These are phyloP conservation scores for Polychaeton citri DNA, from an alignment of 2,329 filamentous ascomycete genomes.

Conservation along the genomic window DNA sequence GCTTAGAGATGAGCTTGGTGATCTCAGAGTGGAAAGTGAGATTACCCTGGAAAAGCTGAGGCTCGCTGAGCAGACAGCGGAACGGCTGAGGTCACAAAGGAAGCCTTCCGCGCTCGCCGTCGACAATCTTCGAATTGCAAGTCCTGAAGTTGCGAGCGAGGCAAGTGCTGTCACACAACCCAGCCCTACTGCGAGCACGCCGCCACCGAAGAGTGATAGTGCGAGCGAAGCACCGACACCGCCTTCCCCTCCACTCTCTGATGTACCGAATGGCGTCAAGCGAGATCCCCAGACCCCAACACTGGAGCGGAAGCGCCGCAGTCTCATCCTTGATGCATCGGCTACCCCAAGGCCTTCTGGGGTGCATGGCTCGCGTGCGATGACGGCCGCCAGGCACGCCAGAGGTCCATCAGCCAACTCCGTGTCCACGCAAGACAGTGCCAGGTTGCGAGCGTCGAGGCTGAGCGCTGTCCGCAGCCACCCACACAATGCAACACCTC, in stretches of 20 bases:
- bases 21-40: slow-evolving; percentile 88
- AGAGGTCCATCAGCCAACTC: slow-evolving; percentile 42
- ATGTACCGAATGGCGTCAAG: slow-evolving; percentile 51
- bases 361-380: slow-evolving; percentile 26
- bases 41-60: slow-evolving; percentile 89
- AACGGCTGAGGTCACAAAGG: slow-evolving; percentile 33
- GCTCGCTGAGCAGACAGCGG: slow-evolving; percentile 44
- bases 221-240: slow-evolving; percentile 58
- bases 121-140: slow-evolving; percentile 31
- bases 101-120: slow-evolving; percentile 37
- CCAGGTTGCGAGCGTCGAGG: slow-evolving; percentile 27
- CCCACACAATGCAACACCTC: neutral
- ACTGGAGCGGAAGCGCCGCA: slow-evolving; percentile 25
- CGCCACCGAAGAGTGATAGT: slow-evolving; percentile 56
- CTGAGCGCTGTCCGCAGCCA: slow-evolving; percentile 9
- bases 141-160: slow-evolving; percentile 30
- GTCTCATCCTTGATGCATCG: slow-evolving; percentile 38
- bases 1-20: slow-evolving; percentile 77
- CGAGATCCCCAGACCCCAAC: slow-evolving; percentile 26
- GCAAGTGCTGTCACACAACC: slow-evolving; percentile 60
- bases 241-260: slow-evolving; percentile 87
- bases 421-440: slow-evolving; percentile 13
- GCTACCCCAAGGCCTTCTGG: slow-evolving; percentile 38
- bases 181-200: slow-evolving; percentile 80
- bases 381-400: slow-evolving; percentile 32